phyloP scores from a whole-genome alignment of 805 yeast genomes.

The Barnettozyma wickerhamii region DNA sequence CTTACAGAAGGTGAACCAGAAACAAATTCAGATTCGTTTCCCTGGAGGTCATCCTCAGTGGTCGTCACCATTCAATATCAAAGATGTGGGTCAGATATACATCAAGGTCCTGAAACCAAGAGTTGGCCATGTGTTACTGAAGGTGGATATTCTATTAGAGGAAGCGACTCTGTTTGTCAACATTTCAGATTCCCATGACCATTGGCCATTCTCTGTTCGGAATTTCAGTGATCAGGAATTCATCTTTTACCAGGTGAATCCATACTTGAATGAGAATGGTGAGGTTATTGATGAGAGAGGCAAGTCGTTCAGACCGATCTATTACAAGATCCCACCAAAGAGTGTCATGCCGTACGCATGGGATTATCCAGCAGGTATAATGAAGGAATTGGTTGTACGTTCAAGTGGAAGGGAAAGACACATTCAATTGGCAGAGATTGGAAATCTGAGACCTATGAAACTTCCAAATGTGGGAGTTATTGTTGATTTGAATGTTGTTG shows the following conservation, averaged over 20 bases:
- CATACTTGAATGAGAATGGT: constrained; percentile 60
- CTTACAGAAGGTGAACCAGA: constrained; percentile 50
- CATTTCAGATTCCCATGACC: constrained; percentile 62
- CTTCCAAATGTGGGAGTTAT: constrained; percentile 51
- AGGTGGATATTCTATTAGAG: constrained; percentile 73
- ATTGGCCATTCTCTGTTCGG: constrained; percentile 92
- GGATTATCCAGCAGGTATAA: constrained; percentile 90
- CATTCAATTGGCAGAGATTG: constrained; percentile 88
- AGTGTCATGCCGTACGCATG: constrained; percentile 98
- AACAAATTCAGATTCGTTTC: constrained; percentile 59
- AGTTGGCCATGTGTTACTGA: constrained; percentile 65
- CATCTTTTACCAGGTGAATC: constrained; percentile 81
- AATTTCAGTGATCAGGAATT: constrained; percentile 89
- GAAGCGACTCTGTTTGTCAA: constrained; percentile 77
- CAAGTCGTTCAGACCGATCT: constrained; percentile 67
- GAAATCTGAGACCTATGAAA: constrained; percentile 82
- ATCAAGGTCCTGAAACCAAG: constrained; percentile 62
- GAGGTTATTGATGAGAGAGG: constrained; percentile 47
- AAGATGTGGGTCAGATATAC: constrained; percentile 78
- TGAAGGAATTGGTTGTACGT: constrained; percentile 74
- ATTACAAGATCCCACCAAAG: constrained; percentile 76
- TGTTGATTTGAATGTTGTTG: constrained; percentile 87
- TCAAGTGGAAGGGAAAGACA: constrained; percentile 71
- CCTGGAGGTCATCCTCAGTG: constrained; percentile 55
- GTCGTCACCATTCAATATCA: constrained; percentile 85